phyloP scores from a whole-genome alignment of 306 rosid species.

The Mimosa bimucronata region DNA sequence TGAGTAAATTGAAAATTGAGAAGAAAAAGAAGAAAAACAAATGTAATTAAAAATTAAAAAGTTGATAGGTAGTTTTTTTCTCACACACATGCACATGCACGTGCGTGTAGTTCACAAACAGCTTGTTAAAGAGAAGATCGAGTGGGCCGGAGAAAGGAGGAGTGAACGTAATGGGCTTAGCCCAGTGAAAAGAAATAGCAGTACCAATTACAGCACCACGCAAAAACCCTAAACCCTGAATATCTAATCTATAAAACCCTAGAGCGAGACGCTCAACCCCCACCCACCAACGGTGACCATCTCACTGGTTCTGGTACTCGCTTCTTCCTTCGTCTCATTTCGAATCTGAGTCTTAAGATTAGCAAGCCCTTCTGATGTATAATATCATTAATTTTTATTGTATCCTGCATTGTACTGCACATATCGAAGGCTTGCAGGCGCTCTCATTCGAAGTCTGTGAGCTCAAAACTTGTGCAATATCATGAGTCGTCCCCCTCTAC shows the following conservation, averaged over 20 bases:
- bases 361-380: not conserved
- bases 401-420: conserved; percentile 40
- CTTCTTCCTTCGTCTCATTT: not conserved
- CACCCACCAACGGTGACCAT: not conserved
- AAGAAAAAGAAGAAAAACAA: not conserved
- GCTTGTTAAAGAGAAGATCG: not conserved
- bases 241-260: not conserved
- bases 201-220: not conserved
- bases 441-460: conserved; percentile 31
- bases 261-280: not conserved
- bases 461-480: conserved; percentile 40
- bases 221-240: conserved; percentile 61
- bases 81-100: too few species aligned
- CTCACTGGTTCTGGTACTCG: conserved; percentile 5
- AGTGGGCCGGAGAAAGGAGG: not conserved
- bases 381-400: not conserved
- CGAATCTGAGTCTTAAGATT: not conserved
- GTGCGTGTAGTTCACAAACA: too few species aligned
- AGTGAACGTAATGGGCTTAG: not conserved
- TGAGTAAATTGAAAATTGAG: not conserved
- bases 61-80: too few species aligned
- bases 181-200: not conserved
- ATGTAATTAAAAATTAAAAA: too few species aligned
- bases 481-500: conserved; percentile 30
- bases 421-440: conserved; percentile 75